phyloP scores from a whole-genome alignment of 75 land plant species.

The Cunninghamia lanceolata region DNA sequence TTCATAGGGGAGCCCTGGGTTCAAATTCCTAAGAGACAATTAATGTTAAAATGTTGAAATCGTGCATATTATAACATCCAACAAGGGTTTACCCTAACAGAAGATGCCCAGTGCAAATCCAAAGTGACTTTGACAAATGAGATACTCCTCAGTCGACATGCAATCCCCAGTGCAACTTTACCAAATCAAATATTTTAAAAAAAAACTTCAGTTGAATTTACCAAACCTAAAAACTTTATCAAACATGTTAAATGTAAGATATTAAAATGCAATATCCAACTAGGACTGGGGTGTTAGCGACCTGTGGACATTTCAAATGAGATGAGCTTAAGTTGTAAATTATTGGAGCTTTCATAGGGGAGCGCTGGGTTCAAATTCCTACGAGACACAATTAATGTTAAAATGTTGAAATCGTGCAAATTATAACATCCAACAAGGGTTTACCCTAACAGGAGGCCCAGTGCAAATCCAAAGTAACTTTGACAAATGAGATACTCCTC shows the following conservation, averaged over 20 bases:
- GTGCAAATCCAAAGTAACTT: neutral
- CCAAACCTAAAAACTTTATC: too few species aligned
- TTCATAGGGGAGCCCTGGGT: neutral
- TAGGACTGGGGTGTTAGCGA: neutral
- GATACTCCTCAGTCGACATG: neutral
- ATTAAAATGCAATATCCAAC: neutral
- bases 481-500: neutral
- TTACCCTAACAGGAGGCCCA: neutral
- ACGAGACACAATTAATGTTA: neutral
- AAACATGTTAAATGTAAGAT: too few species aligned
- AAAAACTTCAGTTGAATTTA: too few species aligned
- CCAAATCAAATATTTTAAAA: too few species aligned
- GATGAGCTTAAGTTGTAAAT: neutral
- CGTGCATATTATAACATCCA: neutral
- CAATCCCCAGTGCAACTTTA: too few species aligned
- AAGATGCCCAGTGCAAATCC: neutral
- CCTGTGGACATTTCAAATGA: neutral
- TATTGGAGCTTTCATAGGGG: neutral
- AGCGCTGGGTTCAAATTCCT: neutral
- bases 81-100: neutral
- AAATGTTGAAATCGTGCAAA: neutral
- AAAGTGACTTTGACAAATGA: neutral
- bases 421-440: neutral
- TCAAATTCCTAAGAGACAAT: neutral
- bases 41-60: neutral